These are phyloP conservation scores for Thraustotheca clavata DNA, from an alignment of 352 stramenopile species.

Conservation along the genomic window DNA sequence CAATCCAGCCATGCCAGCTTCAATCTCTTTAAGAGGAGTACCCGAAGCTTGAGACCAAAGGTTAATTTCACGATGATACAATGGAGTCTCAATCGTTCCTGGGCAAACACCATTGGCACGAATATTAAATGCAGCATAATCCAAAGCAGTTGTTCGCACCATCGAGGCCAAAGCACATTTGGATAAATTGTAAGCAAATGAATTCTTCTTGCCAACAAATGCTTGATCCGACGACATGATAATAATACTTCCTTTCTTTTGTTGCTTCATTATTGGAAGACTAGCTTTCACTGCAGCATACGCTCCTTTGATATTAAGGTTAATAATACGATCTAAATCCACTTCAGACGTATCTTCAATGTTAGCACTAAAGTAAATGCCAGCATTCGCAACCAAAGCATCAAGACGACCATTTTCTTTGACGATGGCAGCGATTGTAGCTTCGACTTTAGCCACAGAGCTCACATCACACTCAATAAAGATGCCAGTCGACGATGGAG, in stretches of 20 bases:
- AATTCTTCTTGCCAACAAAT: constrained; percentile 19
- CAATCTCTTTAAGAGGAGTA: constrained; percentile 39
- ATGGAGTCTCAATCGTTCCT: constrained; percentile 74
- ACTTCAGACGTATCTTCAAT: constrained; percentile 20
- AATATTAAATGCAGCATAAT: constrained; percentile 40
- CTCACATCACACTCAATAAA: constrained; percentile 16
- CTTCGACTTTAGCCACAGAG: constrained; percentile 5
- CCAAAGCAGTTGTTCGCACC: constrained; percentile 12
- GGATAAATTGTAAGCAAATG: constrained; percentile 22
- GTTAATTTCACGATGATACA: constrained; percentile 39
- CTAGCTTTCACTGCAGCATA: constrained; percentile 10
- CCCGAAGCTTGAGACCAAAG: constrained; percentile 44
- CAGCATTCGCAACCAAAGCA: constrained; percentile 14
- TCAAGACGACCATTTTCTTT: constrained; percentile 15
- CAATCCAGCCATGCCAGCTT: constrained; percentile 5
- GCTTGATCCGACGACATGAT: constrained; percentile 22
- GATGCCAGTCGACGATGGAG: constrained; percentile 3
- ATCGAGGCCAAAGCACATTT: constrained; percentile 22
- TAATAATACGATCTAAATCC: constrained; percentile 15
- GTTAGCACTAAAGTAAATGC: constrained; percentile 19
- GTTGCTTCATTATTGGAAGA: constrained; percentile 15
- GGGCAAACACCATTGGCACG: constrained; percentile 84
- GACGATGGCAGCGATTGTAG: constrained; percentile 12
- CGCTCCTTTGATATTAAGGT: constrained; percentile 20
- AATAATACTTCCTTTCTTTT: constrained; percentile 19